These are phyloP conservation scores for Fragaria ananassa DNA, from an alignment of 306 rosid species.

Conservation along the genomic window DNA sequence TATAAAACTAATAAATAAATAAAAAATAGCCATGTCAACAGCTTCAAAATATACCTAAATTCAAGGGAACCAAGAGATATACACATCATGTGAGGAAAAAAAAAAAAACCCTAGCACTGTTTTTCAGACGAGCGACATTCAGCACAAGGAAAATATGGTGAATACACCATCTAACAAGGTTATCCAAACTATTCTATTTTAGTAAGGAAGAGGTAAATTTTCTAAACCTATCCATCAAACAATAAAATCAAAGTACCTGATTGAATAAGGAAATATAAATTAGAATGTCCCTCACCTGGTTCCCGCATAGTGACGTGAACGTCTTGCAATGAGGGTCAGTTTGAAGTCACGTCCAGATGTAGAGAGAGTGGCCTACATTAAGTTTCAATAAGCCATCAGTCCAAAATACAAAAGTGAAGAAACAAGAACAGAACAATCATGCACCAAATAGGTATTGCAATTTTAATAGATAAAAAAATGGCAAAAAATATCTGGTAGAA, in stretches of 20 bases:
- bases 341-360: slow-evolving; percentile 60
- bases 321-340: slow-evolving; percentile 80
- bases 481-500: not conserved
- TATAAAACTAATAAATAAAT: not conserved
- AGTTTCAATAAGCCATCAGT: slow-evolving; percentile 32
- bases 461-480: not conserved
- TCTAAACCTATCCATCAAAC: not conserved
- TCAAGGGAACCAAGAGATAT: not conserved
- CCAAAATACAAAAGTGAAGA: slow-evolving; percentile 11
- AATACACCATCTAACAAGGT: not conserved
- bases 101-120: not conserved
- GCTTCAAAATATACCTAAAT: not conserved
- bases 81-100: not conserved
- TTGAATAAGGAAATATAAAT: not conserved
- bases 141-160: not conserved
- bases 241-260: not conserved
- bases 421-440: not conserved
- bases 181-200: not conserved
- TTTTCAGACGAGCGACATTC: not conserved
- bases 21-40: not conserved
- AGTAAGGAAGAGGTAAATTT: not conserved
- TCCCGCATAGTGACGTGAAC: slow-evolving; percentile 98
- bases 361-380: slow-evolving; percentile 60
- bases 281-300: slow-evolving; percentile 54
- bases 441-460: not conserved